Percentiles rank a stretch among this genome's conserved stretches.
phyloP scores from a whole-genome alignment of 1,139 yeast genomes.

The Scheffersomyces quercinus region DNA sequence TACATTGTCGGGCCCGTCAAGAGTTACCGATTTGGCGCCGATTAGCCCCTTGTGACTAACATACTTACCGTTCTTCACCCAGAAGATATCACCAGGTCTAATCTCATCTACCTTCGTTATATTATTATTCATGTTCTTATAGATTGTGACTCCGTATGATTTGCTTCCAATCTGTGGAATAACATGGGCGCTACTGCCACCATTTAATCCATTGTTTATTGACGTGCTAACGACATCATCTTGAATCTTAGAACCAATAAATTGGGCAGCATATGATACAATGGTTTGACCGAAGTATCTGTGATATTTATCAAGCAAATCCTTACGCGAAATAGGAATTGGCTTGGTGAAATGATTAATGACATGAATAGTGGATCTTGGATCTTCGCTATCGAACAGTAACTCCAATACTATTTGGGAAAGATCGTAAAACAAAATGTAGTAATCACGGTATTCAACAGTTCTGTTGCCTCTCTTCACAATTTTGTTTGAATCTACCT shows the following conservation, averaged over 20 bases:
- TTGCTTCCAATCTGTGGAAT: slow-evolving; percentile 65
- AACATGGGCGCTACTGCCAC: slow-evolving; percentile 15
- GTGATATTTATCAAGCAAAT: slow-evolving; percentile 52
- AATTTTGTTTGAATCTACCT: slow-evolving; percentile 61
- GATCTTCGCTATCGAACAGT: slow-evolving; percentile 56
- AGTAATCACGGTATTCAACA: slow-evolving; percentile 62
- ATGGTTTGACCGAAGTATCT: slow-evolving; percentile 45
- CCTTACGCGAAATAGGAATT: slow-evolving; percentile 50
- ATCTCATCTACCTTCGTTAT: slow-evolving; percentile 63
- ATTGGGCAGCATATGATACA: slow-evolving; percentile 40
- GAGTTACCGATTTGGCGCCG: slow-evolving; percentile 30
- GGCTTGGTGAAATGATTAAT: slow-evolving; percentile 42
- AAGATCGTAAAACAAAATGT: slow-evolving; percentile 71
- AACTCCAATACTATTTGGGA: slow-evolving; percentile 64
- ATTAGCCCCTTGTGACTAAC: slow-evolving; percentile 64
- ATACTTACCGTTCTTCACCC: slow-evolving; percentile 74
- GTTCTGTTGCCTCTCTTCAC: slow-evolving; percentile 58
- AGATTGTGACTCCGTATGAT: slow-evolving; percentile 73
- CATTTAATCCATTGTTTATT: not conserved
- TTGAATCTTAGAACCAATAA: slow-evolving; percentile 38
- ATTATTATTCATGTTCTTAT: slow-evolving; percentile 60
- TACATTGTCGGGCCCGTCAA: slow-evolving; percentile 30
- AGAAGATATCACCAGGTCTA: slow-evolving; percentile 80
- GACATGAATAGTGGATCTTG: slow-evolving; percentile 52
- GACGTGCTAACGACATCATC: slow-evolving; percentile 11